These are phyloP conservation scores for Agastache rugosa DNA, from an alignment of 257 asterid species.

Conservation along the genomic window DNA sequence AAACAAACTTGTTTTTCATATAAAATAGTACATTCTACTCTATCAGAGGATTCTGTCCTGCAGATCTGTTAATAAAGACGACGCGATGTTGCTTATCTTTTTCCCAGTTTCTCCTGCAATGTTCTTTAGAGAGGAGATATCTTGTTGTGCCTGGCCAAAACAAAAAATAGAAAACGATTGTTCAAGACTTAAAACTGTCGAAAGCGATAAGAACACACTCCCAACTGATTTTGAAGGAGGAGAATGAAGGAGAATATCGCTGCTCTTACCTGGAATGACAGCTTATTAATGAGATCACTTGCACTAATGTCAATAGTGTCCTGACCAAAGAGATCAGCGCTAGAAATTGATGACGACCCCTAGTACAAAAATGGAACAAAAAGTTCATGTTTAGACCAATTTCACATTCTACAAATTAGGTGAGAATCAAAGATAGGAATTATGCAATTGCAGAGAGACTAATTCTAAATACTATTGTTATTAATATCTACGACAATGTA, in stretches of 20 bases:
- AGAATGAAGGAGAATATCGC: not conserved
- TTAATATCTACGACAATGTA: constrained; percentile 9
- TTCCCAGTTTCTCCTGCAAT: constrained; percentile 99
- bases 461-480: not conserved
- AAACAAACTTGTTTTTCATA: constrained; percentile 39
- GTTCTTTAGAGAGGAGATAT: constrained; percentile 82
- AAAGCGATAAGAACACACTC: not conserved
- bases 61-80: constrained; percentile 76
- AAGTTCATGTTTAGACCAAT: not conserved
- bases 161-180: not conserved
- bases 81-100: constrained; percentile 77
- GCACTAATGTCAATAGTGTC: constrained; percentile 67
- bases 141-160: constrained; percentile 85
- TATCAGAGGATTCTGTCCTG: constrained; percentile 91
- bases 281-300: constrained; percentile 79
- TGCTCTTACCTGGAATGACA: constrained; percentile 86
- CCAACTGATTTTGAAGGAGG: not conserved
- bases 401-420: not conserved
- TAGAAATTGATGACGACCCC: constrained; percentile 93
- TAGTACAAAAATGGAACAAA: constrained; percentile 37
- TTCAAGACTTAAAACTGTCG: not conserved
- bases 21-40: constrained; percentile 33
- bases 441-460: not conserved
- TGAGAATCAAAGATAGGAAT: not conserved
- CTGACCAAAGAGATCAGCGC: constrained; percentile 91